A percentile compares a stretch with the other conserved stretches of the same genome.
phyloP scores from a whole-genome alignment of 805 yeast genomes.

The Cephaloascus albidus region DNA sequence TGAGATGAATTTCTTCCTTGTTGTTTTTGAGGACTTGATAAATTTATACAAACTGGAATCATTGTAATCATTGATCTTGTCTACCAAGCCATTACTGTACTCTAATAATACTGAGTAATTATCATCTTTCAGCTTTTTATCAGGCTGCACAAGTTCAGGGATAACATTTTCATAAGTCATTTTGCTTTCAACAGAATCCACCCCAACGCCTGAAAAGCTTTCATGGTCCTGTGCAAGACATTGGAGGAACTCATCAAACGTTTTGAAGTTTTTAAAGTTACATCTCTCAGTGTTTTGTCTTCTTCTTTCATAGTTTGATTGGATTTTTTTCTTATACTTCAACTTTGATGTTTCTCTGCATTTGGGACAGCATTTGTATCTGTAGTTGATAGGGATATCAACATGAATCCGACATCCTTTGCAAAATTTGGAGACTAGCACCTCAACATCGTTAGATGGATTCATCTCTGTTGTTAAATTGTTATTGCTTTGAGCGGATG shows the following conservation, averaged over 20 bases:
- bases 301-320: not conserved
- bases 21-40: not conserved
- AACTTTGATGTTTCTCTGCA: not conserved
- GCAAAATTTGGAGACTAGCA: not conserved
- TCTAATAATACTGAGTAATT: not conserved
- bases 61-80: not conserved
- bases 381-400: not conserved
- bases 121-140: not conserved
- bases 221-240: not conserved
- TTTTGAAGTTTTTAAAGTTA: no score
- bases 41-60: not conserved
- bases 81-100: not conserved
- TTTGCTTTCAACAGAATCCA: not conserved
- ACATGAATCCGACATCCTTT: not conserved
- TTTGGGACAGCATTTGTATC: not conserved
- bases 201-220: not conserved
- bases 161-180: not conserved
- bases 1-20: not conserved
- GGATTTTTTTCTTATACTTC: not conserved
- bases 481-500: no score
- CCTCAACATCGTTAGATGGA: not conserved
- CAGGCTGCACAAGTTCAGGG: not conserved
- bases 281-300: not conserved
- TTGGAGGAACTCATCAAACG: not conserved
- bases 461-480: no score